Percentiles rank a stretch among this genome's conserved stretches.
phyloP scores from a whole-genome alignment of 345 rosid genomes.

The Laguncularia racemosa region DNA sequence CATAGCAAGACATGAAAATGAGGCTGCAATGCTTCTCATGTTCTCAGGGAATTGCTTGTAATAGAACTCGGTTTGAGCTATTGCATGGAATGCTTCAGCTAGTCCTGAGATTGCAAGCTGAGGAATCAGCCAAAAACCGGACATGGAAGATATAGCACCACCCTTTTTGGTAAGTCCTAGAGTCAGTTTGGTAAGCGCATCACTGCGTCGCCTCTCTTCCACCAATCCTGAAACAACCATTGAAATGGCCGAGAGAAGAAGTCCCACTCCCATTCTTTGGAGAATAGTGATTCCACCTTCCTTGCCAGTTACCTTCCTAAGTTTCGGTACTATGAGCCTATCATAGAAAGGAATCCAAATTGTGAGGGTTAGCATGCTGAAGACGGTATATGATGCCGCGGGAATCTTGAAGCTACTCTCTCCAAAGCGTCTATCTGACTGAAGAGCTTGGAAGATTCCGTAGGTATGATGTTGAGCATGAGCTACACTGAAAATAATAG shows the following conservation, averaged over 20 bases:
- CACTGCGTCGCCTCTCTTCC: slow-evolving; percentile 33
- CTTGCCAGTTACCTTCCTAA: slow-evolving; percentile 17
- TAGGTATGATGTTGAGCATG: slow-evolving; percentile 12
- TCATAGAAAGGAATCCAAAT: slow-evolving; percentile 28
- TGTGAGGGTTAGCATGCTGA: slow-evolving; percentile 14
- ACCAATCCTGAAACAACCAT: slow-evolving; percentile 38
- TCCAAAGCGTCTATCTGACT: slow-evolving; percentile 9
- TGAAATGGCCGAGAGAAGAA: slow-evolving; percentile 26
- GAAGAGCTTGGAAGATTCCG: slow-evolving; percentile 18
- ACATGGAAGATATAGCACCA: slow-evolving; percentile 46
- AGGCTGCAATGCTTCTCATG: slow-evolving; percentile 40
- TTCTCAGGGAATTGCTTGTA: slow-evolving; percentile 53
- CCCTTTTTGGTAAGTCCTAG: slow-evolving; percentile 26
- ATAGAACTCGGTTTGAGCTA: slow-evolving; percentile 33
- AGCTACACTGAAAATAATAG: slow-evolving; percentile 1
- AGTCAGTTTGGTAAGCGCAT: slow-evolving; percentile 38
- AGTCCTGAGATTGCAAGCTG: slow-evolving; percentile 42
- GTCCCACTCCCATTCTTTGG: slow-evolving; percentile 36
- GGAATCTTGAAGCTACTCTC: slow-evolving; percentile 15
- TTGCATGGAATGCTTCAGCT: slow-evolving; percentile 31
- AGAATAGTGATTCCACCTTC: slow-evolving; percentile 28
- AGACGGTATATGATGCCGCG: slow-evolving; percentile 13
- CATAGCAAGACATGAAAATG: slow-evolving; percentile 23
- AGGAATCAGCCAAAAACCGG: slow-evolving; percentile 47
- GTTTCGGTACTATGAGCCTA: slow-evolving; percentile 13